Base-by-base conservation (phyloP, 345 rosid species). In the Reutealis trisperma region DNA sequence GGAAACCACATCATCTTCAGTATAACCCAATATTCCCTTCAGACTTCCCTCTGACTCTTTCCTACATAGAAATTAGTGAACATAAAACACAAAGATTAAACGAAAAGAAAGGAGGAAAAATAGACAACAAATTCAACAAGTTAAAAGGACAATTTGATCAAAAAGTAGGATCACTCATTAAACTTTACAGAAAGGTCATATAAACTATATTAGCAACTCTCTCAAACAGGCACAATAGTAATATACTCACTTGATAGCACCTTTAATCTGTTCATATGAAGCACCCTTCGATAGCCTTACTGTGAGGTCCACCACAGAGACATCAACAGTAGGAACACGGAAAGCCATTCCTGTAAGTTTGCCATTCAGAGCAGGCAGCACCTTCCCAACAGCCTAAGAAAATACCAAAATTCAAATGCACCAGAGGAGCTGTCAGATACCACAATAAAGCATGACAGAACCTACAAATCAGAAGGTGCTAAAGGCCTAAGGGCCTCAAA, bases 251-350 rank as follows among this genome's bases (percentile, higher is more conserved):
- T 81, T 81, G 70, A 81, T 76, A 60, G 77, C 83, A 67, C 80
- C 80, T 54, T 81, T 81, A 22, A 81, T 76, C 24, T 72, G 32
- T 0, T 76, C 83, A 10, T 81, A 81, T 24, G 59, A 24, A 12
- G 83, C 83, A 9, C 16, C 4, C 74, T 81, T 81, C 45, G 71
- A 77, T 9, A 81, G 63, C 37, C 79, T 66, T 47, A 81, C 80
- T 12, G 83, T 81, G 16, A 80, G 79, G 74, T 80, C 83, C 32
- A 81, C 83, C 44, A 81, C 80, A 19, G 83, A 81, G 37, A 81
- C 83, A 81, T 81, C 83, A 25, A 77, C 42, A 1, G 83, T 81
- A 24, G 80, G 83, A 42, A 81, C 77, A 65, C 83, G 83, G 74
- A 81, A 81, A 16, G 83, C 69, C 83, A 76, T 81, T 76, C 83